Percentiles rank a stretch among this genome's conserved stretches.
Conservation (phyloP, 1,284 basidiomycete species). For the Leccinum subatratum region DNA sequence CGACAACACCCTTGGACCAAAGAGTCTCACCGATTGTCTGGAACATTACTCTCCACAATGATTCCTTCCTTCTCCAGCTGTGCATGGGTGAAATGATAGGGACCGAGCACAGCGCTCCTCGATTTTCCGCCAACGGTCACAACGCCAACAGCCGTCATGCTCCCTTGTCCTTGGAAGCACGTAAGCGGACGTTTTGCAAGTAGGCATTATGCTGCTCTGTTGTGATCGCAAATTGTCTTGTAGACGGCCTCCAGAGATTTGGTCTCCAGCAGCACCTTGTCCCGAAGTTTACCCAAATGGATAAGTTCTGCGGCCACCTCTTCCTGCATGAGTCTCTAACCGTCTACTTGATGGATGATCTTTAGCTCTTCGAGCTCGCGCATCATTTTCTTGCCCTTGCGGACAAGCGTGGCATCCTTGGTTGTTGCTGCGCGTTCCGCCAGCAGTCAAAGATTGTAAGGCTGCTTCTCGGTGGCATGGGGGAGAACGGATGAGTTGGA, state of each 20-base stretch:
- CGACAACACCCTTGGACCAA: neutral
- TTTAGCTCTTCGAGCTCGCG: conserved; percentile 91
- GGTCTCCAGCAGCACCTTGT: conserved; percentile 93
- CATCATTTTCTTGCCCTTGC: conserved; percentile 97
- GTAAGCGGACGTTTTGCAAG: conserved; percentile 93
- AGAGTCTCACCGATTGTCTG: conserved; percentile 81
- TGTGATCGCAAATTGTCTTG: conserved; percentile 99
- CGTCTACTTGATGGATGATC: conserved; percentile 78
- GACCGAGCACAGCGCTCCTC: conserved; percentile 85
- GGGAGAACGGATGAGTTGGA: conserved; percentile 97
- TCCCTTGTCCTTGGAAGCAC: conserved; percentile 80
- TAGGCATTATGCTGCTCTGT: conserved; percentile 99
- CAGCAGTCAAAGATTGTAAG: conserved; percentile 84
- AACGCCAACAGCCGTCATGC: conserved; percentile 85
- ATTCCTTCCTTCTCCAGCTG: conserved; percentile 99
- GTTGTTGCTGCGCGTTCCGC: conserved; percentile 95
- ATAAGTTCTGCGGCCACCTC: conserved; percentile 93
- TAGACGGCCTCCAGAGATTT: conserved; percentile 92
- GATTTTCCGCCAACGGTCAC: conserved; percentile 90
- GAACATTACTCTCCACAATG: conserved; percentile 97
- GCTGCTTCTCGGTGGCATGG: conserved; percentile 74
- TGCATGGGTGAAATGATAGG: conserved; percentile 94
- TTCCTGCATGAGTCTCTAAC: conserved; percentile 93
- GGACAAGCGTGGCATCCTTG: conserved; percentile 91
- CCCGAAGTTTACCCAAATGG: conserved; percentile 92